A percentile compares a stretch with the other conserved stretches of the same genome.
These are phyloP conservation scores for Rhododendron vialii DNA, from an alignment of 148 eudicot species.

Conservation along the genomic window DNA sequence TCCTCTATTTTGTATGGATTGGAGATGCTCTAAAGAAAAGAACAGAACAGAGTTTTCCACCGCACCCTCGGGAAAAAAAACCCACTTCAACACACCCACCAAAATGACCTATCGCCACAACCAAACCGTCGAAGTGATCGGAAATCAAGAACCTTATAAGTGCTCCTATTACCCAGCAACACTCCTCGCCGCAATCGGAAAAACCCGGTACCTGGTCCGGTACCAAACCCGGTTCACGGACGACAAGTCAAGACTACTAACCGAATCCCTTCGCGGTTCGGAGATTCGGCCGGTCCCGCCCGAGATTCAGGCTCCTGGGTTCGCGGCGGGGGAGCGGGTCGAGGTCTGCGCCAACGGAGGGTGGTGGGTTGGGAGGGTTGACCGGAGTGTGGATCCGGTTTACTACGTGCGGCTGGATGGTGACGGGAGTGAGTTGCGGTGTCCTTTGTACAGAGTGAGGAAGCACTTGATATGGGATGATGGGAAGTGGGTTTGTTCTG, in stretches of 20 bases:
- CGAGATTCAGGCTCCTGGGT: background rate
- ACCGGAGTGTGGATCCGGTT: background rate
- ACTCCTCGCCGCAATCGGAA: slow-evolving; percentile 11
- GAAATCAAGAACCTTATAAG: background rate
- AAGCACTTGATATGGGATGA: background rate
- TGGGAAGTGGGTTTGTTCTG: slow-evolving; percentile 9
- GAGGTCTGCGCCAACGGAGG: background rate
- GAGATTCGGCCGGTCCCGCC: background rate
- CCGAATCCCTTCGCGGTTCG: background rate
- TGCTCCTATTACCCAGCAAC: slow-evolving; percentile 5
- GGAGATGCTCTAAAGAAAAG: too few relatives aligned
- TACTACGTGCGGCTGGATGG: slow-evolving; percentile 3
- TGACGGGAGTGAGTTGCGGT: background rate
- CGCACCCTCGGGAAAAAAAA: background rate
- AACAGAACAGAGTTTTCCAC: background rate
- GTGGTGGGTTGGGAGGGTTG: slow-evolving; percentile 1
- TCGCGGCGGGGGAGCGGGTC: background rate
- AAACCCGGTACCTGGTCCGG: slow-evolving; percentile 3
- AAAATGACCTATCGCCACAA: background rate
- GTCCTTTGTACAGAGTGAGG: slow-evolving; percentile 6
- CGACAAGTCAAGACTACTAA: background rate
- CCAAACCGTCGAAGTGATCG: background rate
- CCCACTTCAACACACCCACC: background rate
- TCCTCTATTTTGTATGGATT: too few relatives aligned
- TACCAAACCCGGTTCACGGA: slow-evolving; percentile 6